Evolutionary conservation across 2,329 filamentous ascomycete genomes (phyloP).

Genomic region (Hyphodiscus sp.): DNA sequence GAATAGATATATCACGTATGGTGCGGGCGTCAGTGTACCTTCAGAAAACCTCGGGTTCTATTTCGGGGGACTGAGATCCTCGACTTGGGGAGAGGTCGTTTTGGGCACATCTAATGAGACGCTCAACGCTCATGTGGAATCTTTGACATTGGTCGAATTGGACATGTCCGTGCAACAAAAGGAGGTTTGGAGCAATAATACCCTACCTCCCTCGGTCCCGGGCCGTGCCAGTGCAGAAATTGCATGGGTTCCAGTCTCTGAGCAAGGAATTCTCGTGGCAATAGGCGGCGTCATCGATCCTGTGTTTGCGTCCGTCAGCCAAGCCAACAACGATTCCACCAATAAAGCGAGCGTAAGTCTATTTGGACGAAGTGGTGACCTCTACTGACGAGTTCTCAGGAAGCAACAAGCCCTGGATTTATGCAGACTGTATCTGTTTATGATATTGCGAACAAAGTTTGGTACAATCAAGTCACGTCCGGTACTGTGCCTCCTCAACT

Average conservation of each 20-base stretch:
- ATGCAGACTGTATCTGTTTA: constrained; percentile 67
- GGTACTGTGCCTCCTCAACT: constrained; percentile 55
- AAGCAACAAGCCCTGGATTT: constrained; percentile 61
- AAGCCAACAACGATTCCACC: constrained; percentile 27
- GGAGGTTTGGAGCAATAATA: constrained; percentile 51
- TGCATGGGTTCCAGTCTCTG: constrained; percentile 72
- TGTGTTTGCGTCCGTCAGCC: constrained; percentile 33
- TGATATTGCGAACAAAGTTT: constrained; percentile 61
- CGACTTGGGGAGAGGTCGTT: constrained; percentile 42
- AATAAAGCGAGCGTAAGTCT: constrained; percentile 35
- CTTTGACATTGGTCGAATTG: constrained; percentile 52
- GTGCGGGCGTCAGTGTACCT: constrained; percentile 56
- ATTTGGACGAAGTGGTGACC: too few relatives aligned
- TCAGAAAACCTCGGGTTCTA: constrained; percentile 69
- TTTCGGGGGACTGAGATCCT: constrained; percentile 56
- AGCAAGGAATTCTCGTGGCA: constrained; percentile 68
- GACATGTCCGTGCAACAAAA: constrained; percentile 47
- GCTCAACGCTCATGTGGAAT: constrained; percentile 33
- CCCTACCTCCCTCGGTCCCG: constrained; percentile 42
- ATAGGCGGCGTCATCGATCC: constrained; percentile 67
- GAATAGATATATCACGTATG: constrained; percentile 58
- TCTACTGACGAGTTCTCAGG: constrained; percentile 34
- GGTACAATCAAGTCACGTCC: constrained; percentile 67
- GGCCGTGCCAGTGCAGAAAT: constrained; percentile 58
- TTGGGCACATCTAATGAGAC: constrained; percentile 13